These are phyloP conservation scores for Dendrobium huoshanense DNA, from an alignment of 106 monocot species.

Conservation along the genomic window DNA sequence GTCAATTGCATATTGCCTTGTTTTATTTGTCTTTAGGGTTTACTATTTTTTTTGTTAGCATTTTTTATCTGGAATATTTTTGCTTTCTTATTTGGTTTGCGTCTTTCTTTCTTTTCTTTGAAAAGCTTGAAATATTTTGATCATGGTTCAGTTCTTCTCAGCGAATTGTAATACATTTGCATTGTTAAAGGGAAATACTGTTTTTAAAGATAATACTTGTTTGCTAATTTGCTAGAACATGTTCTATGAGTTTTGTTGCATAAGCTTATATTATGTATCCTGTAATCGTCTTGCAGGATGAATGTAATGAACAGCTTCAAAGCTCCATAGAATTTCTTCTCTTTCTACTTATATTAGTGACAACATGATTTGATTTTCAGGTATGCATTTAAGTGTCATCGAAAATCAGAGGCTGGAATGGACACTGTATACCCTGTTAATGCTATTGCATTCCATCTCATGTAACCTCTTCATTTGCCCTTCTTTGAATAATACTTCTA, in stretches of 20 bases:
- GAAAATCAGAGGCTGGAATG: conserved; percentile 81
- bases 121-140: background rate
- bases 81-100: background rate
- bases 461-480: no score
- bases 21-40: no score
- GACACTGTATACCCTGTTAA: no score
- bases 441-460: no score
- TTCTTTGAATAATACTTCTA: no score
- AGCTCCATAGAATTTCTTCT: no score
- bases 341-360: background rate
- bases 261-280: background rate
- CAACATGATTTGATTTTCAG: conserved; percentile 25
- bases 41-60: no score
- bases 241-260: background rate
- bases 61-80: no score
- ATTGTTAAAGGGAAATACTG: background rate
- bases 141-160: background rate
- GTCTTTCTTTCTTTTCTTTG: background rate
- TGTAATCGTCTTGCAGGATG: no score
- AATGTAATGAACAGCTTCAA: no score
- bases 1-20: no score
- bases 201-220: background rate
- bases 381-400: conserved; percentile 97
- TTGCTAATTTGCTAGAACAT: background rate
- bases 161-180: background rate